These are phyloP conservation scores for Solanum paucissectum DNA, from an alignment of 257 asterid species.

Conservation along the genomic window DNA sequence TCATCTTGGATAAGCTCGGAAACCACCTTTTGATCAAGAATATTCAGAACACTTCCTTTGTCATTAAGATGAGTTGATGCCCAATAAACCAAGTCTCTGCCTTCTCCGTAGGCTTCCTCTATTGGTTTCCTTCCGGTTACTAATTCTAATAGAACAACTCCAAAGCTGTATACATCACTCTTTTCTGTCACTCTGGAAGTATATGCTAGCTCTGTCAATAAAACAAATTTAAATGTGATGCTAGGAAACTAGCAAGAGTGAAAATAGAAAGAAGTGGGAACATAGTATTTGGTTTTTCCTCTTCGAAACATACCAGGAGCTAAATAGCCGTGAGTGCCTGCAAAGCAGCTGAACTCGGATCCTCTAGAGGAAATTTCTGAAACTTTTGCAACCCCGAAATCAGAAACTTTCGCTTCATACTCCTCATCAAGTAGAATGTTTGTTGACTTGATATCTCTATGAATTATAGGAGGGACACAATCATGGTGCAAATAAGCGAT, in stretches of 20 bases:
- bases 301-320: neutral
- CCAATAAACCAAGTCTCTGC: constrained; percentile 4
- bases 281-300: neutral
- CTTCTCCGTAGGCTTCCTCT: constrained; percentile 4
- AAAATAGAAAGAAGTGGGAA: neutral
- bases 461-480: neutral
- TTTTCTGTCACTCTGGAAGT: constrained; percentile 8
- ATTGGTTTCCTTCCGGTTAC: constrained; percentile 5
- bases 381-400: constrained; percentile 7
- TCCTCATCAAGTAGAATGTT: constrained; percentile 6
- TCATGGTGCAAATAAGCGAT: neutral
- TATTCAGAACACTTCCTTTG: neutral
- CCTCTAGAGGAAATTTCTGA: neutral
- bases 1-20: neutral
- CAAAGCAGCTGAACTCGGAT: neutral
- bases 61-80: neutral
- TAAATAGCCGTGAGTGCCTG: neutral
- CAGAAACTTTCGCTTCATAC: neutral
- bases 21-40: constrained; percentile 1
- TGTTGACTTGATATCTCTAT: constrained; percentile 6
- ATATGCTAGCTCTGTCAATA: constrained; percentile 1
- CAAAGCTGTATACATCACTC: constrained; percentile 8
- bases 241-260: neutral
- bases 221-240: neutral
- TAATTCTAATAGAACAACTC: constrained; percentile 9